A percentile compares a stretch with the other conserved stretches of the same genome.
These are phyloP conservation scores for Schizonepeta tenuifolia DNA, from an alignment of 257 asterid genomes.

Conservation along the genomic window DNA sequence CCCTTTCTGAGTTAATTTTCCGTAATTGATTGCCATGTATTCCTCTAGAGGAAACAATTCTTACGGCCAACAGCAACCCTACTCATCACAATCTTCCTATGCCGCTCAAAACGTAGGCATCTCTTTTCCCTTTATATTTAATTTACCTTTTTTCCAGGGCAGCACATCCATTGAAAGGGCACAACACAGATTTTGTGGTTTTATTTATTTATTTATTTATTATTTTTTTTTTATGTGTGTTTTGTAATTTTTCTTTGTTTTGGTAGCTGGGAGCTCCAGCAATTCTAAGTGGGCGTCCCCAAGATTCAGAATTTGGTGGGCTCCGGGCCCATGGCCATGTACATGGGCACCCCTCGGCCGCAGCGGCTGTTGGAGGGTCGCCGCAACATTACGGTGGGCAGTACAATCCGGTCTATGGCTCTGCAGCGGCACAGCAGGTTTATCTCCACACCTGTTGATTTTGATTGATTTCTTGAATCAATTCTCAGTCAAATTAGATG, in stretches of 20 bases:
- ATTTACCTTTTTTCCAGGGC: not conserved
- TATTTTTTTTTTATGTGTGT: too few relatives aligned
- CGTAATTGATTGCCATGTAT: constrained; percentile 40
- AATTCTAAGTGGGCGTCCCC: constrained; percentile 50
- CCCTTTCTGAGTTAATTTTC: not conserved
- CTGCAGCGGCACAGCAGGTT: constrained; percentile 84
- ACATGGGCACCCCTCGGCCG: constrained; percentile 60
- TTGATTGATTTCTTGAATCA: not conserved
- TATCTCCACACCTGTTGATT: constrained; percentile 23
- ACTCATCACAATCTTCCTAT: constrained; percentile 57
- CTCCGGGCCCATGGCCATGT: constrained; percentile 58
- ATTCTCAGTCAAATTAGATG: not conserved
- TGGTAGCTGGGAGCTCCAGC: constrained; percentile 60
- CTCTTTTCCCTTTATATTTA: not conserved
- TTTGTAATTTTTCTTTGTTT: constrained; percentile 1
- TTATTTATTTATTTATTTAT: too few relatives aligned
- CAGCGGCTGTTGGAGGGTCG: constrained; percentile 40
- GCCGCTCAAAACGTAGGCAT: constrained; percentile 52
- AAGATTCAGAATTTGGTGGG: constrained; percentile 62
- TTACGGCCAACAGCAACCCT: constrained; percentile 61
- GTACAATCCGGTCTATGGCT: constrained; percentile 69
- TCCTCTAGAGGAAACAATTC: constrained; percentile 64
- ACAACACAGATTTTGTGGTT: not conserved
- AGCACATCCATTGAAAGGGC: not conserved
- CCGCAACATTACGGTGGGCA: constrained; percentile 69